Base-by-base conservation (phyloP, 257 asterid species). In the Thymus quinquecostatus region DNA sequence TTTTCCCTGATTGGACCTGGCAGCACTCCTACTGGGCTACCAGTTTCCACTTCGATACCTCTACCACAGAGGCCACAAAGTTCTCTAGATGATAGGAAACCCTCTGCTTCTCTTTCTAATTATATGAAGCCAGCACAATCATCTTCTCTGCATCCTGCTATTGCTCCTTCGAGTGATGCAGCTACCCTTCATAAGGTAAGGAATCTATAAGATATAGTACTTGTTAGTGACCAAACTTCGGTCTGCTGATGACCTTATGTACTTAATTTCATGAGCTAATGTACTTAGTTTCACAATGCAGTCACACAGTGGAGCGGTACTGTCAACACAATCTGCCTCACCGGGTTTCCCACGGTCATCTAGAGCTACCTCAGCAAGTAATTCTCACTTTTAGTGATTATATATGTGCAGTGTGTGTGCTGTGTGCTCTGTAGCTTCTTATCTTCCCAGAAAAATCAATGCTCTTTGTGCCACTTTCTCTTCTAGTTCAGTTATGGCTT, bases 331-430 rank as follows among this genome's bases (percentile, higher is more conserved):
- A 51, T 38, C 97, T 72, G 75, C 89, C n/a, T 82, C 91, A 60
- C 78, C 91, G 67, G 97, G 90, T 66, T 80, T 88, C 68, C 85
- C 85, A 49, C 91, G 90, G 67, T 75, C 94, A 51, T 71, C 94
- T 27, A 83, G 95, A 72, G 43, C 90, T 78, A 40, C 93, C 78
- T 83, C 97, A 75, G 88, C 92, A 73, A 92, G 97, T 95, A 88
- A 68, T 48, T 61, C 54, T 40, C 44, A 12, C 60, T 73, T 74
- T 56, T 63, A 13, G 54, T 28, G 34, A 34, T 71, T 59, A n/a
- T 13, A 8, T 27, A 21, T 21, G 21, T 51, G 6, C 4, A 4
- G 6, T 38, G 6, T 36, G 5, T 50, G 38, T 54, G 45, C 41
- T 34, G 21, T 21, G 21, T 21, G 21, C 34, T 74, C 13, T 60